Evolutionary conservation across 345 rosid species (phyloP), one percentile per base, ranked within the genome.

Genomic region (Syzygium aqueum): DNA sequence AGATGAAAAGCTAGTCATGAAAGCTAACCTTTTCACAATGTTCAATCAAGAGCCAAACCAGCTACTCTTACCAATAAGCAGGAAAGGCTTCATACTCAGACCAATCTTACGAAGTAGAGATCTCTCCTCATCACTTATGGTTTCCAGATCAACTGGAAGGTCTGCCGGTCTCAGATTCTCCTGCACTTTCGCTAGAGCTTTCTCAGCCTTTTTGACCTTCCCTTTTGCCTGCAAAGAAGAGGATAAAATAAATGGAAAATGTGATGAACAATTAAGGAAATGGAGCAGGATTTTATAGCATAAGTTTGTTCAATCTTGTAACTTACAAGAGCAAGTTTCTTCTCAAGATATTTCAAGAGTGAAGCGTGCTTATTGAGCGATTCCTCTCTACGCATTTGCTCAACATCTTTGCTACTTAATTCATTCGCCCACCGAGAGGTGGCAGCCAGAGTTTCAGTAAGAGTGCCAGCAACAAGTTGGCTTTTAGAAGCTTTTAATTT

Each of bases 81-180:
- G 95, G 88, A 87, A 97, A 14, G 98, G 97, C 89, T 95, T 95
- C 99, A 97, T 96, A 89, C 98, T 96, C 89, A 93, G 90, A 92
- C 98, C 98, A 80, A 97, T 93, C 91, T 93, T 96, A n/a, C 95
- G 97, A 90, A 92, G 94, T 86, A 96, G 91, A 92, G 92, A 89
- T 87, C 98, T 95, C 90, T 97, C 98, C 92, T 97, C 99, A 40
- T 94, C 95, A 56, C 91, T 96, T 87, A 97, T 88, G 22, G 94
- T 93, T 91, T 97, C 98, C 89, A 93, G 93, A 89, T 97, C 99
- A 59, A 92, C 92, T 40, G 99, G 98, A 86, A 93, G 94, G 28
- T 94, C 98, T 16, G 96, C 89, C 30, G 98, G 98, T 61, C 95
- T 94, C 86, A 96, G 93, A 93, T 90, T 88, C 89, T 88, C 87